A percentile compares a stretch with the other conserved stretches of the same genome.
These are phyloP conservation scores for Cryptococcus hybrid DNA, from an alignment of 1,284 basidiomycete species.

Conservation along the genomic window DNA sequence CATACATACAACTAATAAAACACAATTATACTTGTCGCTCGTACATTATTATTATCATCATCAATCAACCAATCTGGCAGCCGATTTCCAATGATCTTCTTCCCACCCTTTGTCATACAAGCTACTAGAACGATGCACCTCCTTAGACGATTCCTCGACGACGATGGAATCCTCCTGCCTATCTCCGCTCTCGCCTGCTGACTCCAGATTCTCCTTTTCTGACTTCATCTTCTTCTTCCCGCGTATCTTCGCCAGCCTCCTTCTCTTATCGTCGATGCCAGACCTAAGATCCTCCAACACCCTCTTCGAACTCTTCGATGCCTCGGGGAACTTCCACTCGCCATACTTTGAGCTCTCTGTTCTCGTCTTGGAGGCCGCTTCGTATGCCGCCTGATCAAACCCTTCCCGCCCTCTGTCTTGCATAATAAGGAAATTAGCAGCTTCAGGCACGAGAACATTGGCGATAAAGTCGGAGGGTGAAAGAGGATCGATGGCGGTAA, in stretches of 20 bases:
- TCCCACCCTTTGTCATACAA: too few species aligned
- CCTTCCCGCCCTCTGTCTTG: constrained; percentile 22
- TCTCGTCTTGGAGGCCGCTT: constrained; percentile 15
- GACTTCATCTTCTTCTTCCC: not conserved
- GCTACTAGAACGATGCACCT: too few species aligned
- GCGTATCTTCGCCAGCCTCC: constrained; percentile 6
- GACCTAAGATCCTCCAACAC: constrained; percentile 3
- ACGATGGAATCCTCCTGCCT: too few species aligned
- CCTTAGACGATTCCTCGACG: too few species aligned
- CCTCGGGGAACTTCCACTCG: constrained; percentile 15
- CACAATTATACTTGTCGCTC: too few species aligned
- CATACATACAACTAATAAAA: too few species aligned
- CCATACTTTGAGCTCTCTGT: constrained; percentile 34
- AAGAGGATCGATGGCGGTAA: constrained; percentile 18
- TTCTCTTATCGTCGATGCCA: constrained; percentile 1
- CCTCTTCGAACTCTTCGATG: constrained; percentile 2
- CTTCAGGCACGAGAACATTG: constrained; percentile 44
- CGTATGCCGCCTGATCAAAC: constrained; percentile 1
- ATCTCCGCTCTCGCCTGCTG: too few species aligned
- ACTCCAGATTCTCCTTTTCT: too few species aligned
- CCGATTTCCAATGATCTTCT: too few species aligned
- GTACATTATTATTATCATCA: too few species aligned
- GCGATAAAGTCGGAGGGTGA: constrained; percentile 31
- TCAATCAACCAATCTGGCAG: too few species aligned
- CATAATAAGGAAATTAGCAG: constrained; percentile 39